Evolutionary conservation across 371 early-diverging fungal species (phyloP).

Genomic region (Mucor lusitanicus): DNA sequence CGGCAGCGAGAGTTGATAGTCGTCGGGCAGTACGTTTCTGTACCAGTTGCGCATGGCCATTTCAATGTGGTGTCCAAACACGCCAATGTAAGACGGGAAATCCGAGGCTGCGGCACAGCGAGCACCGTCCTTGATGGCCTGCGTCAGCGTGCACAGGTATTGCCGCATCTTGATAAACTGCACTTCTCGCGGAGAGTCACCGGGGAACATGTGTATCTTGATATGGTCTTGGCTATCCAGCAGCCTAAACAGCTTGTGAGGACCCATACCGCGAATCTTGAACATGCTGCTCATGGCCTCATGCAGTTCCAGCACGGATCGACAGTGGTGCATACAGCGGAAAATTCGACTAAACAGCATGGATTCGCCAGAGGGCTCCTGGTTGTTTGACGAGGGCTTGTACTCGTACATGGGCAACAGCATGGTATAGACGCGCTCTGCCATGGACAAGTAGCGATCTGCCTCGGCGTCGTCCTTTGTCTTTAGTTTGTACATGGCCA

Average conservation of each 20-base stretch:
- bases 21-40: slow-evolving; percentile 14
- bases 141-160: slow-evolving; percentile 5
- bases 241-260: not conserved
- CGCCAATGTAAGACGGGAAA: slow-evolving; percentile 21
- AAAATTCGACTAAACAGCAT: slow-evolving; percentile 8
- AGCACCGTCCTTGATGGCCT: slow-evolving; percentile 14
- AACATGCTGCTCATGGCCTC: not conserved
- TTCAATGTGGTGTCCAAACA: slow-evolving; percentile 37
- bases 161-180: slow-evolving; percentile 14
- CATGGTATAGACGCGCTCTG: slow-evolving; percentile 28
- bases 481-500: slow-evolving; percentile 30
- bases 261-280: not conserved
- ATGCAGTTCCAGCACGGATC: not conserved
- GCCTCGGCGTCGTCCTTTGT: slow-evolving; percentile 9
- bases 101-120: not conserved
- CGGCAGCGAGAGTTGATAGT: slow-evolving; percentile 27
- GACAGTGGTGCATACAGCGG: slow-evolving; percentile 1
- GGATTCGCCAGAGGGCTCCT: not conserved
- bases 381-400: not conserved
- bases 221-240: not conserved
- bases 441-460: slow-evolving; percentile 21
- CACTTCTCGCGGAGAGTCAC: slow-evolving; percentile 23
- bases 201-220: not conserved
- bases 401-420: slow-evolving; percentile 14
- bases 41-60: slow-evolving; percentile 46